Evolutionary conservation across 768 basidiomycete genomes (phyloP).

Genomic region (Hydnum rufescens): DNA sequence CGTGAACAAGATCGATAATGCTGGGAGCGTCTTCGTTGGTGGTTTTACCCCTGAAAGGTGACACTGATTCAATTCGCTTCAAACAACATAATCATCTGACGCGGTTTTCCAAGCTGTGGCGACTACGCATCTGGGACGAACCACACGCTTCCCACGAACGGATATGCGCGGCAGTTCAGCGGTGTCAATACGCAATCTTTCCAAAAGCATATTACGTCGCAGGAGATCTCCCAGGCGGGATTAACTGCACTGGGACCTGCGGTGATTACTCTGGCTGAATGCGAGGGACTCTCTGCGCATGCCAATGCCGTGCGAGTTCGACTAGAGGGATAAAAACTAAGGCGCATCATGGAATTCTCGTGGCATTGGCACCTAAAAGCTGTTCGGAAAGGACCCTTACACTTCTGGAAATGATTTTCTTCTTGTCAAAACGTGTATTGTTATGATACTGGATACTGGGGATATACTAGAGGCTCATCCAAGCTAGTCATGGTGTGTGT

Average conservation of each 20-base stretch:
- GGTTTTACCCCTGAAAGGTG: constrained; percentile 90
- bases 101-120: constrained; percentile 45
- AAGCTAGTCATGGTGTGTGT: too few species aligned
- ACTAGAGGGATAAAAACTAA: constrained; percentile 17
- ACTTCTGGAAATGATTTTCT: too few species aligned
- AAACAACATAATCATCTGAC: neutral
- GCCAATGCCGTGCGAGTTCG: constrained; percentile 90
- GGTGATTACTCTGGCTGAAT: constrained; percentile 78
- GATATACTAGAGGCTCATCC: too few species aligned
- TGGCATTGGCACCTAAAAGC: too few species aligned
- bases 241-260: constrained; percentile 63
- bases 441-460: too few species aligned
- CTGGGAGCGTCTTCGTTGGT: constrained; percentile 93
- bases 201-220: constrained; percentile 98
- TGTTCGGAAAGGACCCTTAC: too few species aligned
- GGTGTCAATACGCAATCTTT: constrained; percentile 94
- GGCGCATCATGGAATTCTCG: too few species aligned
- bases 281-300: constrained; percentile 87
- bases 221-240: constrained; percentile 69
- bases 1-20: constrained; percentile 61
- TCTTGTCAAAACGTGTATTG: too few species aligned
- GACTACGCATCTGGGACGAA: constrained; percentile 99
- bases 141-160: constrained; percentile 91
- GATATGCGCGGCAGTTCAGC: constrained; percentile 94
- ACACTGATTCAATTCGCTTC: constrained; percentile 4